Evolutionary conservation across 1,284 basidiomycete genomes (phyloP).

Genomic region (Inonotus obliquus): DNA sequence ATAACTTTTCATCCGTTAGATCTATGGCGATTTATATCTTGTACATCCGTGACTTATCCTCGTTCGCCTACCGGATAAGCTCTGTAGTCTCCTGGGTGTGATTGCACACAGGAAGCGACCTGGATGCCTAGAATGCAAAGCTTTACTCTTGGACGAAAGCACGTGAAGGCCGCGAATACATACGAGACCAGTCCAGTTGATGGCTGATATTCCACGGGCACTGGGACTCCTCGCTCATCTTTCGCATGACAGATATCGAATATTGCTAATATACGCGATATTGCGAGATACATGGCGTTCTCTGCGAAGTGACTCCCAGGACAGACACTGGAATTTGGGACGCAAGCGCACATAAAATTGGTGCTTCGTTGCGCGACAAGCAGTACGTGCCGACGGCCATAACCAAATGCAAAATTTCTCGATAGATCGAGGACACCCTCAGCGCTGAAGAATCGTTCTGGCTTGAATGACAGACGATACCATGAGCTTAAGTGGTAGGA

Average conservation of each 20-base stretch:
- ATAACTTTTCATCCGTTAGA: too few relatives aligned
- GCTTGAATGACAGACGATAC: conserved; percentile 29
- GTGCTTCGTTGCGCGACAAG: too few relatives aligned
- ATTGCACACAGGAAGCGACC: too few relatives aligned
- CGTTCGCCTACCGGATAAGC: too few relatives aligned
- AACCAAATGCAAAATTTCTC: conserved; percentile 8
- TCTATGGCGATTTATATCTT: too few relatives aligned
- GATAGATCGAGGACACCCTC: conserved; percentile 10
- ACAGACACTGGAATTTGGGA: too few relatives aligned
- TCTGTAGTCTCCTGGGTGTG: too few relatives aligned
- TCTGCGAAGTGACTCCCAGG: conserved; percentile 12
- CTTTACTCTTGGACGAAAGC: too few relatives aligned
- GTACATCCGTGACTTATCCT: too few relatives aligned
- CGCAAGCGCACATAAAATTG: too few relatives aligned
- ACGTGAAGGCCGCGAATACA: neutral
- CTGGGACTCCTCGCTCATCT: conserved; percentile 4
- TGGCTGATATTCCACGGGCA: neutral
- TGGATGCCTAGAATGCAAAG: too few relatives aligned
- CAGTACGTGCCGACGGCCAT: conserved; percentile 13
- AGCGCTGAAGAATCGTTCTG: conserved; percentile 12
- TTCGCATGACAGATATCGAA: conserved; percentile 3
- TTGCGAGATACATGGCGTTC: conserved; percentile 9
- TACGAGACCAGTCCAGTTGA: conserved; percentile 7
- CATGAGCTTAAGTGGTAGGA: neutral
- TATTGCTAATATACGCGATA: neutral